phyloP scores from a whole-genome alignment of 495 filamentous ascomycete genomes.

The Acidomyces sp. region DNA sequence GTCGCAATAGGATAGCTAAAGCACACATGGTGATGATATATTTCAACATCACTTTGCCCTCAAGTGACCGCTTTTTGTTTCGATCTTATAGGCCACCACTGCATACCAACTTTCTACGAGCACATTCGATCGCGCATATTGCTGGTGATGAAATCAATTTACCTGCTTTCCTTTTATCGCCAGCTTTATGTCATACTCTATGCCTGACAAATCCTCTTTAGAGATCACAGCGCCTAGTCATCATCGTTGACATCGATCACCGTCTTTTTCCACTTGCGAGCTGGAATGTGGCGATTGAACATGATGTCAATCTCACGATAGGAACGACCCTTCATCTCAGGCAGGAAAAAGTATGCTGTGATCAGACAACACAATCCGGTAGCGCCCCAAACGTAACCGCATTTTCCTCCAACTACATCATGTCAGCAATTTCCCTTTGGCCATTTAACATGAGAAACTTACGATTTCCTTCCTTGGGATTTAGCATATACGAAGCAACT shows the following conservation, averaged over 20 bases:
- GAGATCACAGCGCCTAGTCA: too few species aligned
- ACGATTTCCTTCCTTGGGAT: constrained; percentile 25
- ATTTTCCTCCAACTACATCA: constrained; percentile 34
- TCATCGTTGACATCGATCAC: constrained; percentile 40
- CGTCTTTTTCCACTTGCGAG: constrained; percentile 42
- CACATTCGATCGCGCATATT: too few species aligned
- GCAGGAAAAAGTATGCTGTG: constrained; percentile 23
- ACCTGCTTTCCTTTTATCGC: too few species aligned
- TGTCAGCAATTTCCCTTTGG: constrained; percentile 7
- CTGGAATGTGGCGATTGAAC: constrained; percentile 40
- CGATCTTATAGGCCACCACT: too few species aligned
- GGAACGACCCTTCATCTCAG: constrained; percentile 40
- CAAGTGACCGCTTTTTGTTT: too few species aligned
- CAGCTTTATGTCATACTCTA: too few species aligned
- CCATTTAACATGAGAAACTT: constrained; percentile 4
- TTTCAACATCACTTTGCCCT: too few species aligned
- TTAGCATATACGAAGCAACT: constrained; percentile 37
- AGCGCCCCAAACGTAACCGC: constrained; percentile 39
- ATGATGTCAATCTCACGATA: constrained; percentile 42
- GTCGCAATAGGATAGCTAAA: too few species aligned
- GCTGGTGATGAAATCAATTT: too few species aligned
- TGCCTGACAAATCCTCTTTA: too few species aligned
- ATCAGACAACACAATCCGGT: constrained; percentile 27
- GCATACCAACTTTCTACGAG: too few species aligned
- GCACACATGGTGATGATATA: too few species aligned